Conservation (phyloP, 2,329 filamentous ascomycete genomes). For the Ophiostoma novo-ulmi region DNA sequence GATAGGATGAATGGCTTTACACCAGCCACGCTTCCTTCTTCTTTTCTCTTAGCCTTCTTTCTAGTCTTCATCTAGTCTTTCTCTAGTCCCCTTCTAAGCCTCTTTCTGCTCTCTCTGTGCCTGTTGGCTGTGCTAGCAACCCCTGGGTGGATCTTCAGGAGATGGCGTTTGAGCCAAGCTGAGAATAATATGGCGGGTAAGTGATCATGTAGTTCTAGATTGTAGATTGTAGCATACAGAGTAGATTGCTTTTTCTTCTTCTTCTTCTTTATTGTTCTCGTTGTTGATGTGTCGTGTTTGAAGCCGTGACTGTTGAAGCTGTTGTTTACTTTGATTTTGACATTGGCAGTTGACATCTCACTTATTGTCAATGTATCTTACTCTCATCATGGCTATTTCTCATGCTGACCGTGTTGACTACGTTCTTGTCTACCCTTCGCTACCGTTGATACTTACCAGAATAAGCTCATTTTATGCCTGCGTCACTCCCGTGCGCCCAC, state of each 20-base stretch:
- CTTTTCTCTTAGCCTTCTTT: conserved; percentile 3
- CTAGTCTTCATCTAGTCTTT: not conserved
- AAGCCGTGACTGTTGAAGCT: no score
- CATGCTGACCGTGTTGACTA: no score
- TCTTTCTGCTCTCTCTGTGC: not conserved
- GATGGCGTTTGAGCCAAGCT: conserved; percentile 8
- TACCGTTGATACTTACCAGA: not conserved
- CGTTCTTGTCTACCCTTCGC: not conserved
- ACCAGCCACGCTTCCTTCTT: not conserved
- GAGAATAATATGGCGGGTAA: not conserved
- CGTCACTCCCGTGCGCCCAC: conserved; percentile 7
- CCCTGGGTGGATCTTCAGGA: conserved; percentile 5
- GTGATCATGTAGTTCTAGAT: not conserved
- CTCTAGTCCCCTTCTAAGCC: not conserved
- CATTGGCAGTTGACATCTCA: no score
- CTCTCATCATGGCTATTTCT: no score
- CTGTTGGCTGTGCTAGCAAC: not conserved
- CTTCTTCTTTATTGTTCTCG: no score
- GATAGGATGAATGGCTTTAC: not conserved
- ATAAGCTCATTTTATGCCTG: conserved; percentile 12
- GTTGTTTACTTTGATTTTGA: no score
- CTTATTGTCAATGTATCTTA: no score
- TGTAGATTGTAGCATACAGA: no score
- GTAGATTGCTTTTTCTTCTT: no score
- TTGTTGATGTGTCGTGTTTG: no score